Base-by-base conservation (phyloP, 768 basidiomycete species). In the Tubosaeta sp. region DNA sequence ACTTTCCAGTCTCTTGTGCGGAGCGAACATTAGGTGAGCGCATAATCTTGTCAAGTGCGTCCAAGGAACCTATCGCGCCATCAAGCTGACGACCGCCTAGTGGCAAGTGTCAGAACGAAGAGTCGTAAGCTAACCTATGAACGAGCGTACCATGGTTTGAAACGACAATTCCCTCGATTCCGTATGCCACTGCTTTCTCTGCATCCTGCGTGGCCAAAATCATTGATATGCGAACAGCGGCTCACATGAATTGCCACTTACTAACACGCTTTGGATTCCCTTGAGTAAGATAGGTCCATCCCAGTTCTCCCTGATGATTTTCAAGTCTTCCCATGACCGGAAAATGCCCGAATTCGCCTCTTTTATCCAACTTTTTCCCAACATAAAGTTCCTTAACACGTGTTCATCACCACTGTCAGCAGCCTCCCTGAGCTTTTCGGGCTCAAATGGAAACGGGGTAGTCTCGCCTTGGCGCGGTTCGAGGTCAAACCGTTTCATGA, bases 51-150 rank as follows among this genome's bases (percentile, higher is more conserved):
- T 83, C 82, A 13, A 92, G 79, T 4, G 86, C 84, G 55, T 80
- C 81, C 13, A 92, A 70, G 1, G 90, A 82, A 0, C 83, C 79
- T 19, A 91, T 80, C 3, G 84, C 84, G 4, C 90, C 90, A 64
- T 94, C 91, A 6, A 88, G 72, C 61, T 88, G 86, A 19, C 86
- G 77, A 5, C 84, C 86, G 29, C 86, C 86, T 87, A 29, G 21
- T 21, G 9, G 19, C n/a, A 24, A 4, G 8, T 4, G 21, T 46
- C 8, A 34, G 11, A 19, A 48, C 19, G 13, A n/a, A 12, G 11
- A 45, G 22, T 34, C 10, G 5, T 46, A 4, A 38, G 16, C 16
- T 25, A 12, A 29, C 2, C 4, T 19, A 4, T 4, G 31, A 24
- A 3, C 29, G 27, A 27, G 59, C 73, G 27, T 43, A 85, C 86